Percentiles rank a stretch among this genome's conserved stretches.
Conservation (phyloP, 2,329 filamentous ascomycete genomes). For the Aspergillus pseudoterreus region DNA sequence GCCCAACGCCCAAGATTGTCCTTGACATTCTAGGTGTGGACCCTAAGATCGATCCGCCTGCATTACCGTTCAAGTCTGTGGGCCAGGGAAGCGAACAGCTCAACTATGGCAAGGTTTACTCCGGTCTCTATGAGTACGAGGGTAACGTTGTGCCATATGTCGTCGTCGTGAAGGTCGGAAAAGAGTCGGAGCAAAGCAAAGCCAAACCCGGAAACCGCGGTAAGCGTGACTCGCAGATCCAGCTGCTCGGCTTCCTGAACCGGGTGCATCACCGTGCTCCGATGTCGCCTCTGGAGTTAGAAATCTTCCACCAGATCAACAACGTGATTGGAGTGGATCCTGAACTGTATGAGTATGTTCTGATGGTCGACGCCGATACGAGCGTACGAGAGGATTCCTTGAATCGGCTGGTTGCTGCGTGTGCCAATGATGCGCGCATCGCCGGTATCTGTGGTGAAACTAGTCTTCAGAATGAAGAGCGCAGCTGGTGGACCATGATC, state of each 20-base stretch:
- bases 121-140: slow-evolving; percentile 93
- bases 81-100: slow-evolving; percentile 86
- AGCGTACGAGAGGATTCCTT: slow-evolving; percentile 87
- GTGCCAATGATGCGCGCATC: slow-evolving; percentile 91
- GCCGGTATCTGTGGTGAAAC: slow-evolving; percentile 97
- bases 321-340: slow-evolving; percentile 98
- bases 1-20: slow-evolving; percentile 95
- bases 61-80: slow-evolving; percentile 89
- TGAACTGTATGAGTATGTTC: slow-evolving; percentile 91
- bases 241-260: slow-evolving; percentile 96
- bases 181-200: slow-evolving; percentile 88
- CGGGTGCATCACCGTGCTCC: slow-evolving; percentile 89
- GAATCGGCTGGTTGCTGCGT: slow-evolving; percentile 87
- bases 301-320: slow-evolving; percentile 99
- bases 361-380: slow-evolving; percentile 98
- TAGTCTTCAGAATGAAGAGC: slow-evolving; percentile 89
- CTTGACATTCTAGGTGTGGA: slow-evolving; percentile 96
- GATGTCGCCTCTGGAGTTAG: slow-evolving; percentile 93
- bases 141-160: slow-evolving; percentile 96
- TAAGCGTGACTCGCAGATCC: slow-evolving; percentile 95
- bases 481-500: slow-evolving; percentile 99
- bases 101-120: slow-evolving; percentile 98
- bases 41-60: slow-evolving; percentile 91
- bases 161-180: slow-evolving; percentile 94
- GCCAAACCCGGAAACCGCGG: slow-evolving; percentile 95